phyloP scores from a whole-genome alignment of 371 early-diverging fungal species.

The Lichtheimia hyalospora region DNA sequence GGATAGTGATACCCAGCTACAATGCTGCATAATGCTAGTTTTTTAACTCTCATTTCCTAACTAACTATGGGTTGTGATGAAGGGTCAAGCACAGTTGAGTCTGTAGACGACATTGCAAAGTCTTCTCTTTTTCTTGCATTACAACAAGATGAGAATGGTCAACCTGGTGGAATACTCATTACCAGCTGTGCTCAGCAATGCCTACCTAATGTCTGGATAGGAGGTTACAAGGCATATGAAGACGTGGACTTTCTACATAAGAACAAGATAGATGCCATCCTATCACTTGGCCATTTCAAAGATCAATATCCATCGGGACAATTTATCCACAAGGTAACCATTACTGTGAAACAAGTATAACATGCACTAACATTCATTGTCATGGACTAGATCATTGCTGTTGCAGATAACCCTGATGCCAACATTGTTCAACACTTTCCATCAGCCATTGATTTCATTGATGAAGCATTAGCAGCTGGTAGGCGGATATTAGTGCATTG shows the following conservation, averaged over 20 bases:
- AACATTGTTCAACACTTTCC: slow-evolving; percentile 73
- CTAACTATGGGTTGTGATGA: background rate
- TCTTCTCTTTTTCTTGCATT: slow-evolving; percentile 30
- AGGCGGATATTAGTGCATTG: slow-evolving; percentile 65
- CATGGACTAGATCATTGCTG: slow-evolving; percentile 34
- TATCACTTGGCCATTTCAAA: slow-evolving; percentile 53
- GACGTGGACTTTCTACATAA: slow-evolving; percentile 38
- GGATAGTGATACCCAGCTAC: too few species aligned
- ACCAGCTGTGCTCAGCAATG: slow-evolving; percentile 45
- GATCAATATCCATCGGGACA: slow-evolving; percentile 27
- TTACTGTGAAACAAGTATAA: background rate
- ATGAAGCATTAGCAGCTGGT: slow-evolving; percentile 36
- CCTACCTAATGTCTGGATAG: slow-evolving; percentile 37
- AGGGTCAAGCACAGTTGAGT: background rate
- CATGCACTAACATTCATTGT: background rate
- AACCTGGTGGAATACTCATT: slow-evolving; percentile 49
- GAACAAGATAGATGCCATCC: slow-evolving; percentile 57
- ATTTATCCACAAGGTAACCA: slow-evolving; percentile 51
- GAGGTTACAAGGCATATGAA: slow-evolving; percentile 48
- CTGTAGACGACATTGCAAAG: background rate
- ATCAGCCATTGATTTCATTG: slow-evolving; percentile 61
- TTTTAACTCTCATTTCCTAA: too few species aligned
- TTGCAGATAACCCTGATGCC: slow-evolving; percentile 68
- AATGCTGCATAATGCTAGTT: too few species aligned
- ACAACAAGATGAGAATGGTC: slow-evolving; percentile 39